These are phyloP conservation scores for Podaxis sp. DNA, from an alignment of 768 basidiomycete genomes.

Conservation along the genomic window DNA sequence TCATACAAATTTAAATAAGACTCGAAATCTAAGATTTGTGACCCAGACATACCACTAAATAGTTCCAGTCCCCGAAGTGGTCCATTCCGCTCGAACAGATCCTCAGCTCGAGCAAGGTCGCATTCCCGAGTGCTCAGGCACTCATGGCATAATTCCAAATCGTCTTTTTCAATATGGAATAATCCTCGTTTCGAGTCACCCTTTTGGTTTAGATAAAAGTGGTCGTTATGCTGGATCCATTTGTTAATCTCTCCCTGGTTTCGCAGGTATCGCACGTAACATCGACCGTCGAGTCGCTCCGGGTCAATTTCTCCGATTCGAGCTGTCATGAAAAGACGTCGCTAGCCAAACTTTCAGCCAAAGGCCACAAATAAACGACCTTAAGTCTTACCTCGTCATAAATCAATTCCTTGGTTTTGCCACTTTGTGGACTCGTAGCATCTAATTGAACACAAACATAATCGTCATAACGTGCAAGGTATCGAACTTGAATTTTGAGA, in stretches of 20 bases:
- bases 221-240: conserved; percentile 58
- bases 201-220: conserved; percentile 52
- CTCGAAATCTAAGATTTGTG: not conserved
- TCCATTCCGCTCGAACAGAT: conserved; percentile 35
- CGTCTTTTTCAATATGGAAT: conserved; percentile 17
- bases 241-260: conserved; percentile 34
- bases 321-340: conserved; percentile 42
- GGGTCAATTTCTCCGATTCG: conserved; percentile 29
- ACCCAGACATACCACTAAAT: conserved; percentile 53
- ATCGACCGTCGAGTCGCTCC: conserved; percentile 51
- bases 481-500: conserved; percentile 34
- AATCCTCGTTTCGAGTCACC: conserved; percentile 21
- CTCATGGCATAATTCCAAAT: conserved; percentile 36
- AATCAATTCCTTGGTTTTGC: conserved; percentile 16
- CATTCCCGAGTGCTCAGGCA: conserved; percentile 37
- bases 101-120: conserved; percentile 27
- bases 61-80: conserved; percentile 63
- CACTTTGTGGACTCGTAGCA: not conserved
- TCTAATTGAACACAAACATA: conserved; percentile 23
- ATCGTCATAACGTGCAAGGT: conserved; percentile 49
- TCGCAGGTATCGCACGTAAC: conserved; percentile 43
- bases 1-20: not conserved
- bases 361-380: conserved; percentile 14
- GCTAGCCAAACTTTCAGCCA: conserved; percentile 23
- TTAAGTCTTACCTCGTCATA: conserved; percentile 45